These are phyloP conservation scores for Mallotus repandus DNA, from an alignment of 441 rosid genomes.

Conservation along the genomic window DNA sequence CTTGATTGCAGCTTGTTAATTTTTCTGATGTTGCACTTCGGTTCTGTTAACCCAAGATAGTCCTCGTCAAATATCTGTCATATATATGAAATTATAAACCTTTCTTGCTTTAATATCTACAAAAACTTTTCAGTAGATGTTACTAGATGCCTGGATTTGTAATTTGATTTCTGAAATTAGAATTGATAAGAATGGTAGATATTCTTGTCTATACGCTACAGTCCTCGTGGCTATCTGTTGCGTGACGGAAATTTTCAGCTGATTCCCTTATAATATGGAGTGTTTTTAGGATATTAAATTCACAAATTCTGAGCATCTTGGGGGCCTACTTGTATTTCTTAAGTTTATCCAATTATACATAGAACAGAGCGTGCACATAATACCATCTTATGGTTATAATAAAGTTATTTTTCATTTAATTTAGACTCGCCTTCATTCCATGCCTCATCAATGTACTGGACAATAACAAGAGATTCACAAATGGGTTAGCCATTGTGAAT, in stretches of 20 bases:
- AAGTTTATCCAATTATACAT: background rate
- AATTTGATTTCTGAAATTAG: background rate
- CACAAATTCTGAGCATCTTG: constrained; percentile 3
- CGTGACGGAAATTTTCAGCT: background rate
- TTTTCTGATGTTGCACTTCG: no score
- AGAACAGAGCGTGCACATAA: background rate
- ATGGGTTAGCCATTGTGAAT: background rate
- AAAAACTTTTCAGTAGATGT: background rate
- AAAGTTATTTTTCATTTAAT: constrained; percentile 13
- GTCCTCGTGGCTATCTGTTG: background rate
- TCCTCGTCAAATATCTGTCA: background rate
- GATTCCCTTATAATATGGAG: background rate
- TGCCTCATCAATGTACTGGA: constrained; percentile 17
- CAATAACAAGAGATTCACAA: constrained; percentile 7
- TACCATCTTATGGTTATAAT: constrained; percentile 9
- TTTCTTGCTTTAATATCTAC: background rate
- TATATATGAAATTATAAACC: background rate
- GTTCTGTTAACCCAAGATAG: no score
- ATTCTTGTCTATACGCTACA: background rate
- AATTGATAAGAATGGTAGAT: background rate
- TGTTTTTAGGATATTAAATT: background rate
- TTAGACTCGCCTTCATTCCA: constrained; percentile 3
- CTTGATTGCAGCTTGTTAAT: background rate
- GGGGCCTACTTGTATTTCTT: constrained; percentile 3
- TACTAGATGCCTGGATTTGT: background rate